Percentiles rank a stretch among this genome's conserved stretches.
Evolutionary conservation across 352 stramenopile species (phyloP).

Genomic region (Phytophthora europaea): DNA sequence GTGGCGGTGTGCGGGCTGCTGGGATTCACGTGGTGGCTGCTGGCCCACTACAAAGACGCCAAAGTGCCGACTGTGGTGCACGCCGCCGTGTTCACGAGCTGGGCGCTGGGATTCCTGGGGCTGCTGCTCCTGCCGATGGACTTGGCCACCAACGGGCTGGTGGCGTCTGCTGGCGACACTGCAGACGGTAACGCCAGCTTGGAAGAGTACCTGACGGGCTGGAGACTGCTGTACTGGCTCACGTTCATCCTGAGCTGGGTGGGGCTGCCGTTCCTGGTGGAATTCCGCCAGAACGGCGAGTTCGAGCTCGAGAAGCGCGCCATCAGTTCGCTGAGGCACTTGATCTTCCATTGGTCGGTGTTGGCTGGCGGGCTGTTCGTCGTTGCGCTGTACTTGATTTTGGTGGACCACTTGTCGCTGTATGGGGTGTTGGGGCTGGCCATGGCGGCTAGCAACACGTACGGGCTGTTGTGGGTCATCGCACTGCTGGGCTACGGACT

Average conservation of each 20-base stretch:
- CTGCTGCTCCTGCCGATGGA: constrained; percentile 75
- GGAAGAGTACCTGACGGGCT: constrained; percentile 42
- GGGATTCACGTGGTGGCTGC: constrained; percentile 69
- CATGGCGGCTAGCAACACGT: constrained; percentile 76
- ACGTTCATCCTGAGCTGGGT: constrained; percentile 77
- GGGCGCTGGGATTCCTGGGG: constrained; percentile 68
- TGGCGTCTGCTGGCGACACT: background rate
- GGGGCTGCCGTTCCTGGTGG: constrained; percentile 66
- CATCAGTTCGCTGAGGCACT: constrained; percentile 41
- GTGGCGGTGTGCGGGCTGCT: constrained; percentile 57
- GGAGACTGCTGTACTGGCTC: constrained; percentile 74
- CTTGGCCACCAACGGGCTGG: constrained; percentile 52
- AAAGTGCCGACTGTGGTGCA: constrained; percentile 49
- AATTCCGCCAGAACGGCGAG: constrained; percentile 73
- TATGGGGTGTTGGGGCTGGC: constrained; percentile 58
- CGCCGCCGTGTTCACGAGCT: constrained; percentile 64
- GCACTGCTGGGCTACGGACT: constrained; percentile 72
- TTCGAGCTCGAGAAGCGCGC: constrained; percentile 57
- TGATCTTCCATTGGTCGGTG: constrained; percentile 74
- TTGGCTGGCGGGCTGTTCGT: constrained; percentile 36
- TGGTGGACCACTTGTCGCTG: constrained; percentile 67
- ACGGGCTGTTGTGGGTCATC: constrained; percentile 73
- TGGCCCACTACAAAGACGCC: constrained; percentile 65
- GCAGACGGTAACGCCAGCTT: constrained; percentile 11
- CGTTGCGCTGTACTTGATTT: constrained; percentile 62